Evolutionary conservation across 2,329 filamentous ascomycete species (phyloP).

Genomic region (Fusarium nodosum): DNA sequence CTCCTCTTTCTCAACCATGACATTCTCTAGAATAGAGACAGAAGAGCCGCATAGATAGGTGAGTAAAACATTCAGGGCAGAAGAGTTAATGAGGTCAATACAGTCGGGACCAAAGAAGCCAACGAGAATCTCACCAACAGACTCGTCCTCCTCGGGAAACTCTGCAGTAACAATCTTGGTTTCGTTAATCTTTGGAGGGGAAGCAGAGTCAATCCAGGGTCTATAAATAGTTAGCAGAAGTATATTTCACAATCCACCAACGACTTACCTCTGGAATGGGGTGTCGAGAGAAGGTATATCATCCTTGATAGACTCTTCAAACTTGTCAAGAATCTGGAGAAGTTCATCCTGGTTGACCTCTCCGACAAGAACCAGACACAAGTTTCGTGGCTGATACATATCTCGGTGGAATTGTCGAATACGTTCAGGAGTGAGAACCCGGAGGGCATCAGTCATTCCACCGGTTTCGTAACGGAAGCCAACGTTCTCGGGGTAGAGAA

Average conservation of each 20-base stretch:
- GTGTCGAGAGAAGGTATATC: slow-evolving; percentile 81
- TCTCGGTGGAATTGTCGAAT: slow-evolving; percentile 95
- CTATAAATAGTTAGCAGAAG: slow-evolving; percentile 48
- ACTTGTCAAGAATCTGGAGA: slow-evolving; percentile 83
- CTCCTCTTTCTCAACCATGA: slow-evolving; percentile 92
- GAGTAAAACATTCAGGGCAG: slow-evolving; percentile 83
- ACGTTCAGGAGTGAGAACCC: slow-evolving; percentile 86
- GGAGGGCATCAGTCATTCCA: slow-evolving; percentile 92
- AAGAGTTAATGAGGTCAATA: slow-evolving; percentile 75
- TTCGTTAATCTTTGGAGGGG: slow-evolving; percentile 78
- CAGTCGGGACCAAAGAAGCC: slow-evolving; percentile 89
- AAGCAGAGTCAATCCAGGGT: slow-evolving; percentile 91
- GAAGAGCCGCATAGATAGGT: slow-evolving; percentile 94
- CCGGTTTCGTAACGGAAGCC: slow-evolving; percentile 99
- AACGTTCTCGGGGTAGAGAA: slow-evolving; percentile 88
- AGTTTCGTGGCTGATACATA: slow-evolving; percentile 98
- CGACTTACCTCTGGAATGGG: slow-evolving; percentile 75
- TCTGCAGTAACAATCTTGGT: slow-evolving; percentile 83
- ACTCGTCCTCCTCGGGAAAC: slow-evolving; percentile 97
- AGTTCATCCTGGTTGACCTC: slow-evolving; percentile 88
- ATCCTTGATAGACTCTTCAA: slow-evolving; percentile 87
- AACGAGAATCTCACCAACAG: slow-evolving; percentile 87
- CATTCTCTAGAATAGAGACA: slow-evolving; percentile 90
- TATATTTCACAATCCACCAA: background rate
- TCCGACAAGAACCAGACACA: slow-evolving; percentile 92